These are phyloP conservation scores for Suillus occidentalis DNA, from an alignment of 768 basidiomycete species.

Conservation along the genomic window DNA sequence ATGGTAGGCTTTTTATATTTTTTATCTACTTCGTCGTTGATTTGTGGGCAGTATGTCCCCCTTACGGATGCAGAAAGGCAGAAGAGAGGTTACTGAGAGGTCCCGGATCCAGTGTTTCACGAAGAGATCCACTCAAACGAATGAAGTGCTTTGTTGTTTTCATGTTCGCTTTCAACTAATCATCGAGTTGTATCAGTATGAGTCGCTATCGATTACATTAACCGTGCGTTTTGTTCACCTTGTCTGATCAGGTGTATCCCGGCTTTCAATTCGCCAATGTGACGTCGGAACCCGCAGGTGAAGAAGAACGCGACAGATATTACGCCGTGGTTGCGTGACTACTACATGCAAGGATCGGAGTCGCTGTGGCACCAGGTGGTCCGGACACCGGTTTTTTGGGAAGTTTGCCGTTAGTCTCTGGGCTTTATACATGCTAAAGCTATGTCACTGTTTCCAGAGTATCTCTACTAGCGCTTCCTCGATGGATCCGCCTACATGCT, in stretches of 20 bases:
- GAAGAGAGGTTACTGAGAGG: slow-evolving; percentile 22
- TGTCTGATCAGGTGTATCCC: neutral
- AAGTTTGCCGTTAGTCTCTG: neutral
- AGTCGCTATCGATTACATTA: neutral
- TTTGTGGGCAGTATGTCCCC: slow-evolving; percentile 58
- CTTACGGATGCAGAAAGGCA: slow-evolving; percentile 62
- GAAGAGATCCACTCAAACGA: neutral
- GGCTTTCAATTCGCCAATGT: neutral
- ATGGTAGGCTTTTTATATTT: slow-evolving; percentile 47
- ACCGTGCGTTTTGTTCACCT: neutral
- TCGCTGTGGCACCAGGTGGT: neutral
- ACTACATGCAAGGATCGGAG: neutral
- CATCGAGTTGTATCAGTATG: neutral
- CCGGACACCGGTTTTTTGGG: neutral
- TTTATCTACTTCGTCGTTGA: neutral
- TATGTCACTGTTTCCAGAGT: neutral
- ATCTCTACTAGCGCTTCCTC: neutral
- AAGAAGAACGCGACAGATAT: neutral
- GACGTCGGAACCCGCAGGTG: too few relatives aligned
- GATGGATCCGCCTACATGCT: neutral
- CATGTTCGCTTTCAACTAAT: neutral
- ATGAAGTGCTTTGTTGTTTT: neutral
- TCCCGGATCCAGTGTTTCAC: neutral
- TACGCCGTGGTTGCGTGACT: neutral
- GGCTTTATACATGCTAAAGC: neutral